Percentiles rank a stretch among this genome's conserved stretches.
These are phyloP conservation scores for Colletotrichum sp. DNA, from an alignment of 2,329 filamentous ascomycete genomes.

Conservation along the genomic window DNA sequence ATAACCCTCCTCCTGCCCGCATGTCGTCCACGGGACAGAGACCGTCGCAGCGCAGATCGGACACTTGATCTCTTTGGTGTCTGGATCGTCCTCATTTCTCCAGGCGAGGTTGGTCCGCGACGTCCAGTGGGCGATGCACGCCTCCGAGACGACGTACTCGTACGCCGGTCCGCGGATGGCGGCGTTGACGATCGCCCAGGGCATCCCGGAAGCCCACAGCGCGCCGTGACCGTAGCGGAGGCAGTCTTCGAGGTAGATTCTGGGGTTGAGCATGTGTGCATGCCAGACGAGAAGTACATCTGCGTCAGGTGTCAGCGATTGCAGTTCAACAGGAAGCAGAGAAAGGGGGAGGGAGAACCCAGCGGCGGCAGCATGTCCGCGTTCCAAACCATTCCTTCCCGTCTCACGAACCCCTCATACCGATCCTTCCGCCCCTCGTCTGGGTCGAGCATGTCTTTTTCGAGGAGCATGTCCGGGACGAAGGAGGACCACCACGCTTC, in stretches of 20 bases:
- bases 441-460: conserved; percentile 26
- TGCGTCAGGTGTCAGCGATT: conserved; percentile 18
- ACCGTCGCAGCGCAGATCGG: conserved; percentile 47
- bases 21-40: conserved; percentile 60
- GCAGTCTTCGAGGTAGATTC: conserved; percentile 70
- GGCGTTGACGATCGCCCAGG: conserved; percentile 62
- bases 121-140: conserved; percentile 48
- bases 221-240: conserved; percentile 55
- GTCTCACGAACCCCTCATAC: conserved; percentile 30
- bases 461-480: conserved; percentile 26
- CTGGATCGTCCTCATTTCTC: conserved; percentile 57
- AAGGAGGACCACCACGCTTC: conserved; percentile 62
- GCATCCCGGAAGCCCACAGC: conserved; percentile 64
- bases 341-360: conserved; percentile 24
- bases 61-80: conserved; percentile 52
- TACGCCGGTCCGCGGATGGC: conserved; percentile 58
- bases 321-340: fast-evolving
- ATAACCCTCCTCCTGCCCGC: conserved; percentile 35
- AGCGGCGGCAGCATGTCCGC: conserved; percentile 54
- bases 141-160: conserved; percentile 50
- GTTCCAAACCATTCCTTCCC: conserved; percentile 34
- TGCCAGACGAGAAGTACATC: conserved; percentile 80
- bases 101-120: conserved; percentile 52
- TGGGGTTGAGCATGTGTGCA: conserved; percentile 72
- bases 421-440: conserved; percentile 20